Base-by-base conservation (phyloP, 2,329 filamentous ascomycete genomes). In the Ophiostoma montium region DNA sequence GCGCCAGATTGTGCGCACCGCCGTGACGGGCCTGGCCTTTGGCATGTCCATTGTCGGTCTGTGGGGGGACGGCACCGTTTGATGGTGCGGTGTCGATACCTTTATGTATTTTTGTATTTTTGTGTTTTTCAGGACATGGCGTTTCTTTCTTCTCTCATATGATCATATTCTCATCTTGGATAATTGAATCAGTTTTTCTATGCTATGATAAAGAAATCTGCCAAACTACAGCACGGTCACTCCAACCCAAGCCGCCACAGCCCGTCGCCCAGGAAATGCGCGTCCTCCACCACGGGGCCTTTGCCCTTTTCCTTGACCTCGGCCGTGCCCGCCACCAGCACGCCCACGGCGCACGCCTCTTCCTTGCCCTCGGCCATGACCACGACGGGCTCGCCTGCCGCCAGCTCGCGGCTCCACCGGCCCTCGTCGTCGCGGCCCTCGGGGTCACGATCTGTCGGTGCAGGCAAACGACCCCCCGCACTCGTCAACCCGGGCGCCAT, bases 401-500 rank as follows among this genome's bases (percentile, higher is more conserved):
- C 74, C 55, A 95, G 63, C 63, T 92, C 87, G 46, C 75, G 63
- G 58, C 71, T 78, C 79, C 70, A 80, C 51, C 67, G 61, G 0
- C 74, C 75, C 1, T 78, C 72, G 27, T 65, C 69, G 39, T 72
- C 71, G 3, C 63, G 57, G 9, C 52, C 53, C n/a, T 56, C 55
- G 9, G 67, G 64, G 54, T 76, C 68, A n/a, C n/a, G n/a, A n/a
- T n/a, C n/a, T n/a, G n/a, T n/a, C n/a, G n/a, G n/a, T n/a, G n/a
- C n/a, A 0, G 92, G 92, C 59, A 98, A 66, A 44, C 85, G 66
- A 0, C 92, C 92, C 0, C 92, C 92, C 0, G 80, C 67, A 18
- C 80, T 87, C 27, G 92, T 98, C 58, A 98, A 66, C 0, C 92
- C 92, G 0, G 92, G 92, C 1, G 88, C 90, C 92, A 98, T 98